Evolutionary conservation across 805 yeast genomes (phyloP).

Genomic region (Pichia scutulata): DNA sequence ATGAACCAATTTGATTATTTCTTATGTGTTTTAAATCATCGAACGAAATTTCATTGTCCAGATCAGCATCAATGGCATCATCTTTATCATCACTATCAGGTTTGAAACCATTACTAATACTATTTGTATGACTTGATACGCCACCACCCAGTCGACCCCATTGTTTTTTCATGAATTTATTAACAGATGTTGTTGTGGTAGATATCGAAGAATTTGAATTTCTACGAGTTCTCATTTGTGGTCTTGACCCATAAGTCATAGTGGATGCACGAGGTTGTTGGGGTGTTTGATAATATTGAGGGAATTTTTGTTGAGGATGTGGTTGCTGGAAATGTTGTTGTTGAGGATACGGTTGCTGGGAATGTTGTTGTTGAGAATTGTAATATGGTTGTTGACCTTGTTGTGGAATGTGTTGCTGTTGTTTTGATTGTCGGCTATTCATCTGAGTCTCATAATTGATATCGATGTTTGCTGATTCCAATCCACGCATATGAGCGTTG

Average conservation of each 20-base stretch:
- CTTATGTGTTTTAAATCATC: constrained; percentile 57
- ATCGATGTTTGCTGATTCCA: constrained; percentile 35
- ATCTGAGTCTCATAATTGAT: constrained; percentile 35
- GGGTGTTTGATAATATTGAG: too few species aligned
- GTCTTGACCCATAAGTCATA: not conserved
- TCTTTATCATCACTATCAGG: constrained; percentile 27
- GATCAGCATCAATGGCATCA: not conserved
- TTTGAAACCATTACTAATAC: constrained; percentile 23
- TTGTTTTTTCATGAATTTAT: constrained; percentile 35
- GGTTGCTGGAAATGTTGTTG: not conserved
- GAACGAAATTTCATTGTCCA: constrained; percentile 42
- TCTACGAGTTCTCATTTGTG: constrained; percentile 3
- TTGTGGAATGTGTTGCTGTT: constrained; percentile 13
- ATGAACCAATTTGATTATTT: constrained; percentile 51
- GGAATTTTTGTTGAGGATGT: too few species aligned
- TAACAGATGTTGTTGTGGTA: constrained; percentile 21
- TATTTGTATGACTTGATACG: constrained; percentile 17
- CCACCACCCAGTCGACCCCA: constrained; percentile 21
- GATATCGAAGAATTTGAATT: constrained; percentile 7
- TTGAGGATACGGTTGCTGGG: not conserved
- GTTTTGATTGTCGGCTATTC: constrained; percentile 8
- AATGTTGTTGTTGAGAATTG: constrained; percentile 2
- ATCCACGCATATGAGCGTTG: not conserved
- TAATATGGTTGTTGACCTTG: constrained; percentile 10
- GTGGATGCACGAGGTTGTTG: not conserved